Conservation (phyloP, 192 early-diverging fungal species). For the Gigaspora rosea region DNA sequence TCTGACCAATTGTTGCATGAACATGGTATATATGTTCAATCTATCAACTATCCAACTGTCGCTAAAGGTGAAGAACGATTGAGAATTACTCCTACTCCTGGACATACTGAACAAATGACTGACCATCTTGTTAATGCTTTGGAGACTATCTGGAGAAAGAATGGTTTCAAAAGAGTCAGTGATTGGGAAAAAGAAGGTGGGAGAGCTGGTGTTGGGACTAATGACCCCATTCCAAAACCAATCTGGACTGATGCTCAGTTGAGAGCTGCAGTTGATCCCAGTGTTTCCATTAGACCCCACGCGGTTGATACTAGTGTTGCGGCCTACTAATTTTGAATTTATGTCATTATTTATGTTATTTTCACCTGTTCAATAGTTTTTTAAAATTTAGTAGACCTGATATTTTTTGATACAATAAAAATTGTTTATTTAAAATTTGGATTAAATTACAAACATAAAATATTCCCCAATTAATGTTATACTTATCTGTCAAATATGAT, state of each 20-base stretch:
- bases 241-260: conserved; percentile 64
- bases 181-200: conserved; percentile 90
- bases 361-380: no score
- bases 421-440: no score
- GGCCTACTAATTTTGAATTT: no score
- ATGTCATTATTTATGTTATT: no score
- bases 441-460: no score
- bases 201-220: conserved; percentile 82
- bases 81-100: conserved; percentile 97
- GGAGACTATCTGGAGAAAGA: conserved; percentile 83
- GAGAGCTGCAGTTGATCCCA: neutral
- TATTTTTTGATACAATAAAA: no score
- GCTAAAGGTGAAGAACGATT: conserved; percentile 93
- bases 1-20: conserved; percentile 90
- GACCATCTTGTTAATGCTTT: conserved; percentile 82
- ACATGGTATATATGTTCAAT: conserved; percentile 96
- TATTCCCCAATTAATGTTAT: no score
- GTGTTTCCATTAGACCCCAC: no score
- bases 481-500: no score
- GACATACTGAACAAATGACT: conserved; percentile 83
- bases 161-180: conserved; percentile 77
- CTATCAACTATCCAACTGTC: conserved; percentile 99
- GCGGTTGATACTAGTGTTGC: no score
- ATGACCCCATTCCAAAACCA: conserved; percentile 47
- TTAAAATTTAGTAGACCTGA: no score